These are phyloP conservation scores for Verticillium isaacii DNA, from an alignment of 2,329 filamentous ascomycete species.

Conservation along the genomic window DNA sequence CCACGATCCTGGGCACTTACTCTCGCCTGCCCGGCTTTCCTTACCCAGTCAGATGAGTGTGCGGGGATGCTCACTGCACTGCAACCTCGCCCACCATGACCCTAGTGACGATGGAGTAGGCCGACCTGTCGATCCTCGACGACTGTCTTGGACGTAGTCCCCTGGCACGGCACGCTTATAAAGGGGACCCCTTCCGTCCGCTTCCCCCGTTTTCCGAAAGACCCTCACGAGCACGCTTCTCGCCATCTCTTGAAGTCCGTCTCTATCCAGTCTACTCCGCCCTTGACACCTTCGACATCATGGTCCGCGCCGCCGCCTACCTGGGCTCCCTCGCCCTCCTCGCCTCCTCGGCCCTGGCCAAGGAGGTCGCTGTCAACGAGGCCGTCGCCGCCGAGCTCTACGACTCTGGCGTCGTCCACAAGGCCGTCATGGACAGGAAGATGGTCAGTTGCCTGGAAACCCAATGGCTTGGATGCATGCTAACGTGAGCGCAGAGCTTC, in stretches of 20 bases:
- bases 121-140: neutral
- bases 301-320: constrained; percentile 11
- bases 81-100: neutral
- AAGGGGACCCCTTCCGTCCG: neutral
- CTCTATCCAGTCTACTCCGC: neutral
- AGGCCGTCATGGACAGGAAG: constrained; percentile 12
- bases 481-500: neutral
- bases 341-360: constrained; percentile 12
- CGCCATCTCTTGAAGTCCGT: neutral
- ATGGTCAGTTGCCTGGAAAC: constrained; percentile 2
- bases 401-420: constrained; percentile 11
- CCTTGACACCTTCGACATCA: constrained; percentile 2
- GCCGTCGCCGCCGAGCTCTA: constrained; percentile 12
- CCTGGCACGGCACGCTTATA: neutral
- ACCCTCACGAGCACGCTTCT: neutral
- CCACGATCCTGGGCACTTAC: neutral
- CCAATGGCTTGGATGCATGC: neutral
- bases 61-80: neutral
- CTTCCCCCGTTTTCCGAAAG: neutral
- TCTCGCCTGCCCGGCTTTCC: neutral
- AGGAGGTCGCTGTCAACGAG: constrained; percentile 11
- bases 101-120: neutral
- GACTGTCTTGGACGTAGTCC: neutral
- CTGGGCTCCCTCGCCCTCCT: constrained; percentile 12
- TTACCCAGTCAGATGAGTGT: neutral